Evolutionary conservation across 192 early-diverging fungal species (phyloP), one percentile per base, ranked within the genome.

Genomic region (Umbelopsis isabellina): DNA sequence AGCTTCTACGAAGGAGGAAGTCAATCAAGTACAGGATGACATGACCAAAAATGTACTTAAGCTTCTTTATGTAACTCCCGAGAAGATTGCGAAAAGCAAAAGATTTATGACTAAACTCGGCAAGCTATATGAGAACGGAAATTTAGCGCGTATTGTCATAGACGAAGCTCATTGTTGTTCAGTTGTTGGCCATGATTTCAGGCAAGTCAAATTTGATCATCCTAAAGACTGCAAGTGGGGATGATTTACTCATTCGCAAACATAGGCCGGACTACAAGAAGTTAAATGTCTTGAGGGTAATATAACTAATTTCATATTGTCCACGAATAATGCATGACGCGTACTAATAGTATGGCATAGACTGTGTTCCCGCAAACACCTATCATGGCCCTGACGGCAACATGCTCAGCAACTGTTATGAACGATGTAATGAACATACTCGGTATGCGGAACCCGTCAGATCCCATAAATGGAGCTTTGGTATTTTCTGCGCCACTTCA

Each of bases 171-270:
- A 99, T 74, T 99, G 97, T 70, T 82, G 95, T 23, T 93, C 91
- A 67, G 94, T 97, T 67, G 95, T 93, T 93, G 97, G 97, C 13
- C 97, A 98, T 72, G 96, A 99, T 82, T 99, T 99, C 79, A 87
- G 97, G 77, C 61, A 74, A 37, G 21, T 27, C 10, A 49, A 41
- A 46, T 25, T 4, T 22, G 16, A 3, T 15, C 11, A 30, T 23
- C 11, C 16, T 2, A 55, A n/a, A 4, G 25, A 33, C 9, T 10
- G 4, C 20, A 49, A 2, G 7, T 0, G n/a, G 27, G 16, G 48
- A 2, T 20, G 10, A 67, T 13, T 46, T 15, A 44, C 21, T 3
- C 23, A 49, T 27, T 16, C 7, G 21, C 11, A 30, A 3, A 10
- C 2, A 35, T 49, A 76, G 75, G 67, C 75, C 75, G 13, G 75